Conservation (phyloP, 2,329 filamentous ascomycete genomes). For the Raffaelea deltoideospora region DNA sequence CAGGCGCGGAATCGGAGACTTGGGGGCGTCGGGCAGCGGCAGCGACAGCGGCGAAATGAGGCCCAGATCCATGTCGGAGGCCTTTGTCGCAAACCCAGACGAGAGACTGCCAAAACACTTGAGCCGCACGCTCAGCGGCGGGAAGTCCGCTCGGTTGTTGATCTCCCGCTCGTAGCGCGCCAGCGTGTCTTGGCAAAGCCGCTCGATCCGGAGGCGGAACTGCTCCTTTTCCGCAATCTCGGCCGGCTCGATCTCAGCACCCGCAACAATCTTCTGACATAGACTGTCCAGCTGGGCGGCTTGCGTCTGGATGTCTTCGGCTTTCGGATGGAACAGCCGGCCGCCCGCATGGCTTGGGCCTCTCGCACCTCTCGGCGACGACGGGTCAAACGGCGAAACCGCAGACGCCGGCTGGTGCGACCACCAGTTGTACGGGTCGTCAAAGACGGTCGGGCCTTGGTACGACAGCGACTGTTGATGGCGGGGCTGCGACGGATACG, state of each 20-base stretch:
- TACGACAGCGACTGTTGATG: slow-evolving; percentile 19
- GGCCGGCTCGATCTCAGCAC: slow-evolving; percentile 43
- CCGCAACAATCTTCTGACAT: slow-evolving; percentile 32
- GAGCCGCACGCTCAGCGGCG: slow-evolving; percentile 44
- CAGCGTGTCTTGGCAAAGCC: slow-evolving; percentile 46
- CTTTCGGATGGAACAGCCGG: slow-evolving; percentile 14
- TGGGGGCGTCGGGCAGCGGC: slow-evolving; percentile 34
- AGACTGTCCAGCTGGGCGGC: slow-evolving; percentile 32
- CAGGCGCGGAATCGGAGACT: slow-evolving; percentile 53
- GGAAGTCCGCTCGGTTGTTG: slow-evolving; percentile 28
- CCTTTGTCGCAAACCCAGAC: slow-evolving; percentile 73
- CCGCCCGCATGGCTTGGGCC: slow-evolving; percentile 7
- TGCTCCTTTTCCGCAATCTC: slow-evolving; percentile 58
- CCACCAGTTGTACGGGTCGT: slow-evolving; percentile 15
- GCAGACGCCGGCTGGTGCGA: slow-evolving; percentile 8
- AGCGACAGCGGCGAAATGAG: slow-evolving; percentile 51
- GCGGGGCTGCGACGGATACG: slow-evolving; percentile 11
- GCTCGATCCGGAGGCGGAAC: slow-evolving; percentile 51
- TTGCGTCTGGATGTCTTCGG: slow-evolving; percentile 34
- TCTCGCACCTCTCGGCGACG: slow-evolving; percentile 5
- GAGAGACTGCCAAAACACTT: slow-evolving; percentile 70
- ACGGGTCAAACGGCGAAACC: slow-evolving; percentile 8
- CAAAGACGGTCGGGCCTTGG: slow-evolving; percentile 13
- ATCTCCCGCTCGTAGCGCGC: slow-evolving; percentile 30
- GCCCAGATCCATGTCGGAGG: slow-evolving; percentile 83